Percentiles rank a stretch among this genome's conserved stretches.
These are phyloP conservation scores for Penicillium sp. DNA, from an alignment of 2,329 filamentous ascomycete species.

Conservation along the genomic window DNA sequence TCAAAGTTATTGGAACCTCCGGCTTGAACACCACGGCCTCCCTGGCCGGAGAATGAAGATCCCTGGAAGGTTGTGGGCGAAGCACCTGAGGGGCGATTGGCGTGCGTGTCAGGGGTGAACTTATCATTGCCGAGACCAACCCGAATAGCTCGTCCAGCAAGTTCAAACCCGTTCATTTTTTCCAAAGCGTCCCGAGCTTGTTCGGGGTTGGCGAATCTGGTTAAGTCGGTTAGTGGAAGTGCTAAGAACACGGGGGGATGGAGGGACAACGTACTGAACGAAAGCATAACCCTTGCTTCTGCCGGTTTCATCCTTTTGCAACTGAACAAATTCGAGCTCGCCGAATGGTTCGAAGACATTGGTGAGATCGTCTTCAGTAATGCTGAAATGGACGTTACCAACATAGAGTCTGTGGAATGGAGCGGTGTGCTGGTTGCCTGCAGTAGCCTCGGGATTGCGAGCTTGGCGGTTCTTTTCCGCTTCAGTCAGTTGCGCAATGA, in stretches of 20 bases:
- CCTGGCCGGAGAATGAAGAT: conserved; percentile 85
- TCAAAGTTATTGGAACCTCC: conserved; percentile 77
- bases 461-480: conserved; percentile 99
- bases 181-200: conserved; percentile 93
- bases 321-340: conserved; percentile 93
- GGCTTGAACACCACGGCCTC: conserved; percentile 79
- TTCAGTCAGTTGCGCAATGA: conserved; percentile 97
- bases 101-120: conserved; percentile 96
- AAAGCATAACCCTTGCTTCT: conserved; percentile 96
- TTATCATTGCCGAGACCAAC: conserved; percentile 99
- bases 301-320: conserved; percentile 91
- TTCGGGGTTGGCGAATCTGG: conserved; percentile 81
- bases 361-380: conserved; percentile 92
- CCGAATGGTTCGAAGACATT: conserved; percentile 98
- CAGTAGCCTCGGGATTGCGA: conserved; percentile 69
- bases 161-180: conserved; percentile 99
- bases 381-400: conserved; percentile 99
- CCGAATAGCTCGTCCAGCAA: conserved; percentile 93
- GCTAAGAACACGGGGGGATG: not conserved
- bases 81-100: conserved; percentile 86
- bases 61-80: conserved; percentile 68
- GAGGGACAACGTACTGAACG: conserved; percentile 73
- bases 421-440: conserved; percentile 72
- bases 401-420: conserved; percentile 98
- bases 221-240: conserved; percentile 35